A percentile compares a stretch with the other conserved stretches of the same genome.
These are phyloP conservation scores for Astrothelium subdiscretum DNA, from an alignment of 495 filamentous ascomycete genomes.

Conservation along the genomic window DNA sequence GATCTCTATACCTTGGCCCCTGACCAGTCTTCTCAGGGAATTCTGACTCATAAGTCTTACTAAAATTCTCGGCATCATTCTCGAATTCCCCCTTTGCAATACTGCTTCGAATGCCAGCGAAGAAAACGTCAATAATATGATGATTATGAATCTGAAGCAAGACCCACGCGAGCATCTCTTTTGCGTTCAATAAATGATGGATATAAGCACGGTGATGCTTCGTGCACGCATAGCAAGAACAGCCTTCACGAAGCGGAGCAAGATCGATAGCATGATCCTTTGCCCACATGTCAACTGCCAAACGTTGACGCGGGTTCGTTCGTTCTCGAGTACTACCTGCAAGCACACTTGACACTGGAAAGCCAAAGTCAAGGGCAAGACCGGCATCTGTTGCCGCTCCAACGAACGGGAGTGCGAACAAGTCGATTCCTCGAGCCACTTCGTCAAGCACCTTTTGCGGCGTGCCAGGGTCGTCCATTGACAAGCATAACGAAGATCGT, in stretches of 20 bases:
- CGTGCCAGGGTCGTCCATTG: conserved; percentile 50
- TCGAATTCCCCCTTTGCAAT: conserved; percentile 55
- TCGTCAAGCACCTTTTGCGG: conserved; percentile 69
- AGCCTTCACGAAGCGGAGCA: conserved; percentile 45
- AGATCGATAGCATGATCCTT: conserved; percentile 43
- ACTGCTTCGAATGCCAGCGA: conserved; percentile 50
- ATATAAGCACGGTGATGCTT: conserved; percentile 78
- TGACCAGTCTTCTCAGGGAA: conserved; percentile 64
- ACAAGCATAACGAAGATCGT: conserved; percentile 55
- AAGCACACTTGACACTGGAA: conserved; percentile 39
- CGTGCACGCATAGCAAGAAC: conserved; percentile 74
- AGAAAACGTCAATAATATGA: conserved; percentile 59
- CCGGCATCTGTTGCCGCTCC: conserved; percentile 68
- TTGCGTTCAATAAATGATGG: conserved; percentile 72
- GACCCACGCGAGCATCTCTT: conserved; percentile 95
- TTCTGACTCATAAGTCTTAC: conserved; percentile 47
- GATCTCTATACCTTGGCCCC: conserved; percentile 50
- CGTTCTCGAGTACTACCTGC: background rate
- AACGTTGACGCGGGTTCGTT: conserved; percentile 19
- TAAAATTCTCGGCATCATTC: conserved; percentile 44
- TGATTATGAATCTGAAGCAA: conserved; percentile 87
- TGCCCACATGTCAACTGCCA: conserved; percentile 71
- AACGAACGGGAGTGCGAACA: conserved; percentile 67
- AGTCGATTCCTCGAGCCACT: conserved; percentile 62
- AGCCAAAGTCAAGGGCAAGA: conserved; percentile 70